A percentile compares a stretch with the other conserved stretches of the same genome.
Evolutionary conservation across 352 stramenopile species (phyloP).

Genomic region (Pythium rishiriense): DNA sequence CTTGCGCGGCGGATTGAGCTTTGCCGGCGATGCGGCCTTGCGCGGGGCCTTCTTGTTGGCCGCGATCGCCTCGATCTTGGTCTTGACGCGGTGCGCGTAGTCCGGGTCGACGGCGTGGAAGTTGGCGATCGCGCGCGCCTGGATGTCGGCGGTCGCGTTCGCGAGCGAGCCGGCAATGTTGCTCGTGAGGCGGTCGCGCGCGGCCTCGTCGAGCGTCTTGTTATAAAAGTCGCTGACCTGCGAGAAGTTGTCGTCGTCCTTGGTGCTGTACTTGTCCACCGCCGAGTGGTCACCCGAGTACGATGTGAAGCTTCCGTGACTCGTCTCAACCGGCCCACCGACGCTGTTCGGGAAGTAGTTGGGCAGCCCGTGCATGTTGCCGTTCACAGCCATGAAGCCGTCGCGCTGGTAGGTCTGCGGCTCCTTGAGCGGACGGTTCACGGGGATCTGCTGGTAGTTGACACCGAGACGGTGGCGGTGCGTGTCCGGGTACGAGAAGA

Average conservation of each 20-base stretch:
- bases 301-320: slow-evolving; percentile 2
- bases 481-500: slow-evolving; percentile 92
- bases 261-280: slow-evolving; percentile 71
- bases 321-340: slow-evolving; percentile 40
- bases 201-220: slow-evolving; percentile 67
- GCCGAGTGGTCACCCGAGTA: slow-evolving; percentile 38
- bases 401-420: slow-evolving; percentile 84
- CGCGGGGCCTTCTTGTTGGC: slow-evolving; percentile 22
- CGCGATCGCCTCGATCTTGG: slow-evolving; percentile 61
- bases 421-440: slow-evolving; percentile 80
- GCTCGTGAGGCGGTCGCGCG: slow-evolving; percentile 71
- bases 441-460: no score
- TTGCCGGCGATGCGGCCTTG: slow-evolving; percentile 29
- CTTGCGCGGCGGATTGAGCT: slow-evolving; percentile 63
- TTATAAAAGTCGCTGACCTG: slow-evolving; percentile 85
- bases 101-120: slow-evolving; percentile 84
- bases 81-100: slow-evolving; percentile 78
- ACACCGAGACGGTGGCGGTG: no score
- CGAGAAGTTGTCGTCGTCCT: slow-evolving; percentile 90
- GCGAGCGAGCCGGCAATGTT: slow-evolving; percentile 88
- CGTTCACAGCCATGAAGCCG: slow-evolving; percentile 72
- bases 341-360: slow-evolving; percentile 92
- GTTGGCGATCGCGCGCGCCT: slow-evolving; percentile 83
- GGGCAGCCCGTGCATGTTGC: slow-evolving; percentile 65
- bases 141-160: slow-evolving; percentile 80